Base-by-base conservation (phyloP, 306 rosid species). In the Quercus agrifolia region DNA sequence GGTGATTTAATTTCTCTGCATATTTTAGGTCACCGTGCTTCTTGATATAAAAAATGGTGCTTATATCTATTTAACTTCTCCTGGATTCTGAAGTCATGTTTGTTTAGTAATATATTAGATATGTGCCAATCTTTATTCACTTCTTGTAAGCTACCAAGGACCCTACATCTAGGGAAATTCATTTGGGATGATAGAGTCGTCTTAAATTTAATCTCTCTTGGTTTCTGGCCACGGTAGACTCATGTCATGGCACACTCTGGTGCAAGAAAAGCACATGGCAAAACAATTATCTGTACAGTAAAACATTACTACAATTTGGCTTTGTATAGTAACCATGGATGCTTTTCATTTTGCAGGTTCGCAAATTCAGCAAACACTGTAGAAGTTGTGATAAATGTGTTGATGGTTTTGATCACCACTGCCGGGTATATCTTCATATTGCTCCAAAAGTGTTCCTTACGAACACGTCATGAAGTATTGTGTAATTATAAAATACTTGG, bases 331-430 rank as follows among this genome's bases (percentile, higher is more conserved):
- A 5, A 30, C 23, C 4, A 49, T 59, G 71, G 73, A 71, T 81
- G 27, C 56, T 82, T 83, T 70, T 66, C 56, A 59, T 81, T 77
- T 77, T 87, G 78, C 88, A 94, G 99, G 99, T 94, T 71, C 96
- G 97, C 83, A 91, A 91, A 85, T 94, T 90, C 92, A 94, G 99
- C 84, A 94, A 94, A 78, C 99, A 94, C 75, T 94, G 99, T 85
- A 86, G 99, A 89, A 94, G 99, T 79, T 94, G 99, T 86, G 99
- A 94, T 83, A 94, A 94, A 81, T 94, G 99, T 82, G 97, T 94
- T 57, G 97, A 92, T 78, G 99, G 97, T 46, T 94, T 94, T 71
- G 99, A 94, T 90, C 99, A 94, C 85, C 99, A 94, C 87, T 94
- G 99, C 58, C 92, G 97, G 91, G 99, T 94, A 92, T 83, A 83